Evolutionary conservation across 2,329 filamentous ascomycete genomes (phyloP).

Genomic region (Penicillium sp.): DNA sequence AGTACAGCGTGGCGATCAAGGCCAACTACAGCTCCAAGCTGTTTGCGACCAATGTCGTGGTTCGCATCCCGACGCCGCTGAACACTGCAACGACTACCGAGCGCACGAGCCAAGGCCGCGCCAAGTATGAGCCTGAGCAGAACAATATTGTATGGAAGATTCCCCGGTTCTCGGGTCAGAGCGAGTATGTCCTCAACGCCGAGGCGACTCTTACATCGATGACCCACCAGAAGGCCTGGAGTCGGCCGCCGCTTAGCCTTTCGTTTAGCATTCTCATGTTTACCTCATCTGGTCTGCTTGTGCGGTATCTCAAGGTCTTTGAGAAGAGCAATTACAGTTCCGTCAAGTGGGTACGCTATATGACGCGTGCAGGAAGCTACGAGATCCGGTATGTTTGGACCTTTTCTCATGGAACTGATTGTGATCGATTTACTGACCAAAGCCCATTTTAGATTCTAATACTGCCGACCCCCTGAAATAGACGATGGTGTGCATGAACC

Average conservation of each 20-base stretch:
- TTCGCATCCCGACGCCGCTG: constrained; percentile 92
- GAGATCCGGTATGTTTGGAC: constrained; percentile 75
- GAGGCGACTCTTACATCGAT: constrained; percentile 93
- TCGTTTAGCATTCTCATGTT: constrained; percentile 98
- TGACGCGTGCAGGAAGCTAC: constrained; percentile 97
- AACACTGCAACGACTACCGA: constrained; percentile 96
- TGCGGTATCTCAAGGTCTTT: constrained; percentile 96
- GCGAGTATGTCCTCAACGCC: constrained; percentile 91
- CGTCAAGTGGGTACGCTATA: constrained; percentile 99
- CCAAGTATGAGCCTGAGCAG: constrained; percentile 96
- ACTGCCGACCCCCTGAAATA: not conserved
- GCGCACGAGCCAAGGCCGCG: constrained; percentile 92
- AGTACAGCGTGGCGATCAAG: constrained; percentile 97
- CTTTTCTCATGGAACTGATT: not conserved
- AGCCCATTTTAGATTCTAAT: constrained; percentile 17
- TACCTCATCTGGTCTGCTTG: constrained; percentile 88
- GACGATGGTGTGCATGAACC: constrained; percentile 1
- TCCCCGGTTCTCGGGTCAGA: constrained; percentile 95
- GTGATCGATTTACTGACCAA: not conserved
- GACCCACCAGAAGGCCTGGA: constrained; percentile 99
- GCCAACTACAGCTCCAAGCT: constrained; percentile 96
- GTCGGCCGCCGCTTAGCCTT: constrained; percentile 85
- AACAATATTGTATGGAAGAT: constrained; percentile 99
- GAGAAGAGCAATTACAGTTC: constrained; percentile 99
- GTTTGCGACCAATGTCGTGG: constrained; percentile 94